Evolutionary conservation across 306 rosid species (phyloP), one percentile per base, ranked within the genome.

Genomic region (Glycyrrhiza uralensis): DNA sequence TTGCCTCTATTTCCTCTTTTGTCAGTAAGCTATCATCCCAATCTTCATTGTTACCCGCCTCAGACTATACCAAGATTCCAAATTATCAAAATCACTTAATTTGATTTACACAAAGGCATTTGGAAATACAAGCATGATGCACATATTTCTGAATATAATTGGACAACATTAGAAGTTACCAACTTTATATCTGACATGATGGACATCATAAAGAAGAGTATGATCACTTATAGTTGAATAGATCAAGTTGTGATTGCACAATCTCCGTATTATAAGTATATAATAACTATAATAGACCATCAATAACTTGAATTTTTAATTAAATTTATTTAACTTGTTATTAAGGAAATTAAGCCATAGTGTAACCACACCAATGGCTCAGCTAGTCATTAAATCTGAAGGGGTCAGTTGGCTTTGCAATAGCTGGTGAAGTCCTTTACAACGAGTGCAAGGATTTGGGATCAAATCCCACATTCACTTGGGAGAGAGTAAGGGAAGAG

Each of bases 21-120:
- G 93, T 91, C 71, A 95, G 76, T 79, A 88, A 71, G 81, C 97
- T 95, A 79, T 86, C 96, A 72, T 95, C 97, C 99, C 99, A 95
- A 2, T 91, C 96, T 49, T 83, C 97, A 19, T 69, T 26, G 78
- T 84, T 83, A 32, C 90, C 96, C 78, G 86, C 81, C 85, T 91
- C 98, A 18, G 97, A 89, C 98, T 91, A 45, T 29, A 79, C 57
- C 75, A 50, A 73, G 35, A 60, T 64, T 64, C 66, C 72, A 69
- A 66, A 54, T 74, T 39, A 72, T 44, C 28, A 69, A 73, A 54
- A 19, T 30, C 38, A 74, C 35, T 66, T 59, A 26, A 49, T 72
- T 41, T 24, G 66, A 24, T 46, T 64, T 41, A 13, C 28, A 44
- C n/a, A 69, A 33, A 66, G 29, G 56, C 52, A 72, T 14, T 63